Conservation (phyloP, 305 asterid species). For the Fraxinus albicans region DNA sequence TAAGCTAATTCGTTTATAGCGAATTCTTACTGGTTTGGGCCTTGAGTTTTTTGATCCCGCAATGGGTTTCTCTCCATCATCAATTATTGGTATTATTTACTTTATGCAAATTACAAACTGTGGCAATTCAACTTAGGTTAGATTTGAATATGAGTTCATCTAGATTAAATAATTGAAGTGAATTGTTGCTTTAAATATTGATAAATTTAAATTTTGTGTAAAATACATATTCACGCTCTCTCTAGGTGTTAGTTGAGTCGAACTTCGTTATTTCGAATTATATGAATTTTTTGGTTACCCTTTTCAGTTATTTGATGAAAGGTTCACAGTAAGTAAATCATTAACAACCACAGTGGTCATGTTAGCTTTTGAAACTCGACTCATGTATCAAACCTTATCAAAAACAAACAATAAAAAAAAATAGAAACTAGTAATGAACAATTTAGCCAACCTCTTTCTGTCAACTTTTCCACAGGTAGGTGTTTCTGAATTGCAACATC, state of each 20-base stretch:
- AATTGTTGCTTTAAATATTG: neutral
- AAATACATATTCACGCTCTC: neutral
- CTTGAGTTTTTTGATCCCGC: no score
- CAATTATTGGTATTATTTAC: no score
- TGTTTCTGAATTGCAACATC: neutral
- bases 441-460: neutral
- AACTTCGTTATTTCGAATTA: neutral
- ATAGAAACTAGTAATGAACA: neutral
- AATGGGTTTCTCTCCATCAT: no score
- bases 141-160: no score
- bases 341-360: no score
- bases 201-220: no score
- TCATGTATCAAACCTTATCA: neutral
- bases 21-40: no score
- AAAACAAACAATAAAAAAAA: neutral
- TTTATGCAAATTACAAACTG: no score
- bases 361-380: neutral
- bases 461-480: neutral
- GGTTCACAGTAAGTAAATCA: no score
- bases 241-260: neutral
- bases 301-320: no score
- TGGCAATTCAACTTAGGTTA: no score
- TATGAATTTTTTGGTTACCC: neutral
- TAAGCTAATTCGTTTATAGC: no score
- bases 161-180: neutral